These are phyloP conservation scores for Penicillium sp. DNA, from an alignment of 2,329 filamentous ascomycete species.

Conservation along the genomic window DNA sequence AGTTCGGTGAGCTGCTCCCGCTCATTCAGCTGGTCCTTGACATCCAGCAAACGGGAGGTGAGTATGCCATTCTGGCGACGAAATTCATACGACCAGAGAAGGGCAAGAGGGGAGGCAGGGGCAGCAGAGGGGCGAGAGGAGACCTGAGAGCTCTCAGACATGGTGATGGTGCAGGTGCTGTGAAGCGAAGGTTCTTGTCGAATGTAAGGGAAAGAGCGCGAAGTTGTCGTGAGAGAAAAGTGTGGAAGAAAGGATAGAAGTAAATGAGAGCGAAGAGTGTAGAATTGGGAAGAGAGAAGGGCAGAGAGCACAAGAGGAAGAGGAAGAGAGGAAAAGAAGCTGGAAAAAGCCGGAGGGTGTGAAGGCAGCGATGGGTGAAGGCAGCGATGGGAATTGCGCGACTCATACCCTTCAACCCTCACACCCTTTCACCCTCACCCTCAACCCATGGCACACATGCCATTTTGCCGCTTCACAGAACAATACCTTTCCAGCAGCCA, in stretches of 20 bases:
- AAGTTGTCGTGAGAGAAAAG: not conserved
- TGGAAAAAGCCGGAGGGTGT: not conserved
- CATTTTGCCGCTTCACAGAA: not conserved
- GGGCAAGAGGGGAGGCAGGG: slow-evolving; percentile 18
- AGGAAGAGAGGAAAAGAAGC: not conserved
- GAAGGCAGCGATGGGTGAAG: not conserved
- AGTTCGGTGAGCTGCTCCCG: not conserved
- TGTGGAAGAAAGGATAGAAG: not conserved
- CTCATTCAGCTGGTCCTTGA: slow-evolving; percentile 22
- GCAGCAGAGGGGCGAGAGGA: not conserved
- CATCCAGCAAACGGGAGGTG: slow-evolving; percentile 33
- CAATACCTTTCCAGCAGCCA: not conserved
- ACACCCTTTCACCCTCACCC: not conserved
- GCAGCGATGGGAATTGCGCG: not conserved
- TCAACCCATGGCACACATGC: not conserved
- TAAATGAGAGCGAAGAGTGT: not conserved
- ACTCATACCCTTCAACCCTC: not conserved
- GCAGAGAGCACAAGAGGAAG: not conserved
- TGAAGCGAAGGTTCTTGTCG: not conserved
- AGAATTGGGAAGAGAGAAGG: not conserved
- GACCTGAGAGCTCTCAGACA: slow-evolving; percentile 1
- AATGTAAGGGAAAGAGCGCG: not conserved
- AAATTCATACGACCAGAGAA: slow-evolving; percentile 50
- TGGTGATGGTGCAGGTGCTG: not conserved
- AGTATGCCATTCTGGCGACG: slow-evolving; percentile 45